Percentiles rank a stretch among this genome's conserved stretches.
Conservation (phyloP, 2,329 filamentous ascomycete genomes). For the Canariomyces notabilis region DNA sequence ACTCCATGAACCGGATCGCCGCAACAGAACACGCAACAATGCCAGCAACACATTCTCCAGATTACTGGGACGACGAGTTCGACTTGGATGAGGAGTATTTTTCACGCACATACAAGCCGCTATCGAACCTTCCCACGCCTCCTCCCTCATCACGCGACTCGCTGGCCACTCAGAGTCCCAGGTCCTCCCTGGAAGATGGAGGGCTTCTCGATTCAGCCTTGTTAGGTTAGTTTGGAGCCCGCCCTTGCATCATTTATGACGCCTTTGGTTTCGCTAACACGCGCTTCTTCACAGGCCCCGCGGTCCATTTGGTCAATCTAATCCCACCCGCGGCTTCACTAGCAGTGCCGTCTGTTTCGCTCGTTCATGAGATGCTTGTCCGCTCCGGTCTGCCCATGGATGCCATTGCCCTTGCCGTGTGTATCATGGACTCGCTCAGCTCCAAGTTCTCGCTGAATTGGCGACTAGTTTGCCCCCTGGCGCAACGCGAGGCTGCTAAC, state of each 20-base stretch:
- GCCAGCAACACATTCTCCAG: conserved; percentile 15
- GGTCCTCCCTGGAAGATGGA: conserved; percentile 39
- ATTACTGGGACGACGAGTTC: conserved; percentile 31
- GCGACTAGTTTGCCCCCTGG: conserved; percentile 54
- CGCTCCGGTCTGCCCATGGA: conserved; percentile 55
- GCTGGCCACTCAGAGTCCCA: conserved; percentile 41
- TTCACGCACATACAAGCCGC: conserved; percentile 55
- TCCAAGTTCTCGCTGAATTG: conserved; percentile 58
- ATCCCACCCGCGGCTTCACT: conserved; percentile 60
- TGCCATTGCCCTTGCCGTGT: conserved; percentile 59
- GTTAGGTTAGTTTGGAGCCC: conserved; percentile 33
- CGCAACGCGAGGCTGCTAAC: conserved; percentile 26
- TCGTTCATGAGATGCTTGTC: conserved; percentile 57
- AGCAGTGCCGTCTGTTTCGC: conserved; percentile 50
- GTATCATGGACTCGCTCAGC: conserved; percentile 61
- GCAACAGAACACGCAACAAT: conserved; percentile 13
- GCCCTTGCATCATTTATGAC: conserved; percentile 1
- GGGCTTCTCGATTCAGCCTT: conserved; percentile 39
- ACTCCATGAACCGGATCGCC: conserved; percentile 10
- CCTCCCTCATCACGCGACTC: conserved; percentile 50
- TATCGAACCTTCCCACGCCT: conserved; percentile 64
- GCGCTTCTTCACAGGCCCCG: conserved; percentile 45
- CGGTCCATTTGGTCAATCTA: conserved; percentile 61
- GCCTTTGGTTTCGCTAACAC: conserved; percentile 32
- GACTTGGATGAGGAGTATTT: conserved; percentile 52